phyloP scores from a whole-genome alignment of 164 flowering plant genomes.

The Malania oleifera region DNA sequence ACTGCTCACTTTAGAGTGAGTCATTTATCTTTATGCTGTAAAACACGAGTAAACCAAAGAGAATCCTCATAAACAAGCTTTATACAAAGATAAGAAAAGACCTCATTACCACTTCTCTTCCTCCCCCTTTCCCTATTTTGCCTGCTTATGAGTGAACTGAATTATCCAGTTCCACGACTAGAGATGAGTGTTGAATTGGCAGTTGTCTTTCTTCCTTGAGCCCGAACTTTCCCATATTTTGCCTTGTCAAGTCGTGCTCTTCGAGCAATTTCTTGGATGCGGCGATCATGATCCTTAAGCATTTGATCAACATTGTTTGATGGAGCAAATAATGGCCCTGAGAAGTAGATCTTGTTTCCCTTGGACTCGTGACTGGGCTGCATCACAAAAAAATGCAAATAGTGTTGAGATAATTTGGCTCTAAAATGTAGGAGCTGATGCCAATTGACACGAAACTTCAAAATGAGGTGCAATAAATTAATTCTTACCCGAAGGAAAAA shows the following conservation, averaged over 20 bases:
- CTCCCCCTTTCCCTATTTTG: too few relatives aligned
- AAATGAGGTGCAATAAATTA: too few relatives aligned
- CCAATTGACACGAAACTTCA: too few relatives aligned
- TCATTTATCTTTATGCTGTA: too few relatives aligned
- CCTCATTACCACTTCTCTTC: too few relatives aligned
- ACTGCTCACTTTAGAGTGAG: too few relatives aligned
- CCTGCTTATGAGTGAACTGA: not conserved
- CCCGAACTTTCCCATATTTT: conserved; percentile 7
- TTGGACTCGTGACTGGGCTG: conserved; percentile 28
- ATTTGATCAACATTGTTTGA: conserved; percentile 48
- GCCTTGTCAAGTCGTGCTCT: conserved; percentile 34
- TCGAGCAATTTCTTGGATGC: conserved; percentile 51
- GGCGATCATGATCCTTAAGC: conserved; percentile 55
- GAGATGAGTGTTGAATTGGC: not conserved
- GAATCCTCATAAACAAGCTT: too few relatives aligned
- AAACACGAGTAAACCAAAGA: too few relatives aligned
- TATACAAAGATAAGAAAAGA: too few relatives aligned
- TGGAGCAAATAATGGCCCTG: conserved; percentile 47
- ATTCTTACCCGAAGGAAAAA: too few relatives aligned
- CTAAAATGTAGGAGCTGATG: not conserved
- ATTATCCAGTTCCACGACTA: conserved; percentile 10
- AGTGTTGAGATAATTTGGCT: not conserved
- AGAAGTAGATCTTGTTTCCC: conserved; percentile 37
- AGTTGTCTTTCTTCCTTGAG: conserved; percentile 8
- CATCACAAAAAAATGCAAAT: not conserved